These are phyloP conservation scores for Bauhinia variegata DNA, from an alignment of 306 rosid species.

Conservation along the genomic window DNA sequence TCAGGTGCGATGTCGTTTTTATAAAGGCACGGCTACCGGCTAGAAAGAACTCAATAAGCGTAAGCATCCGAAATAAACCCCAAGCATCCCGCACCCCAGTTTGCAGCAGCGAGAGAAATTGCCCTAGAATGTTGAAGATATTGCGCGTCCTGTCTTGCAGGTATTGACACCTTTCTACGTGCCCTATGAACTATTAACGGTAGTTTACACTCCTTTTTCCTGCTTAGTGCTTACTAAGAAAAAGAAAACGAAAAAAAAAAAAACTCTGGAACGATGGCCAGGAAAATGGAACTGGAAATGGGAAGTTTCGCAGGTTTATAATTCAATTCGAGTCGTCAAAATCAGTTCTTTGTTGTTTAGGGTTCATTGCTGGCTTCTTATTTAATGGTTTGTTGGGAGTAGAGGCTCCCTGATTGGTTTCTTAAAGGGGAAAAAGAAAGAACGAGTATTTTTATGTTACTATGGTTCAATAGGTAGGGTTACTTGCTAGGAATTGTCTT, in stretches of 20 bases:
- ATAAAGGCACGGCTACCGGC: neutral
- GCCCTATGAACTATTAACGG: neutral
- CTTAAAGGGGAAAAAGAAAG: neutral
- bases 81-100: neutral
- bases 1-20: slow-evolving; percentile 1
- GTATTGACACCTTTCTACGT: slow-evolving; percentile 30
- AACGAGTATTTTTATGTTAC: too few relatives aligned
- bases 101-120: neutral
- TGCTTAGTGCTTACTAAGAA: too few relatives aligned
- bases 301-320: too few relatives aligned
- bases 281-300: neutral
- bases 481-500: too few relatives aligned
- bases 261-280: neutral
- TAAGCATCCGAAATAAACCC: neutral
- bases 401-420: neutral
- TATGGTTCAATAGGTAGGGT: too few relatives aligned
- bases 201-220: neutral
- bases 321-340: too few relatives aligned
- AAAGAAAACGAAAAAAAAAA: neutral
- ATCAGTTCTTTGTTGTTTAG: too few relatives aligned
- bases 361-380: too few relatives aligned
- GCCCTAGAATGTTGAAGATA: slow-evolving; percentile 51
- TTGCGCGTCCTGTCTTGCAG: slow-evolving; percentile 49
- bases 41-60: too few relatives aligned
- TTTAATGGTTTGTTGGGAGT: too few relatives aligned